Base-by-base conservation (phyloP, 805 yeast species). In the Wickerhamomyces kurtzmanii region DNA sequence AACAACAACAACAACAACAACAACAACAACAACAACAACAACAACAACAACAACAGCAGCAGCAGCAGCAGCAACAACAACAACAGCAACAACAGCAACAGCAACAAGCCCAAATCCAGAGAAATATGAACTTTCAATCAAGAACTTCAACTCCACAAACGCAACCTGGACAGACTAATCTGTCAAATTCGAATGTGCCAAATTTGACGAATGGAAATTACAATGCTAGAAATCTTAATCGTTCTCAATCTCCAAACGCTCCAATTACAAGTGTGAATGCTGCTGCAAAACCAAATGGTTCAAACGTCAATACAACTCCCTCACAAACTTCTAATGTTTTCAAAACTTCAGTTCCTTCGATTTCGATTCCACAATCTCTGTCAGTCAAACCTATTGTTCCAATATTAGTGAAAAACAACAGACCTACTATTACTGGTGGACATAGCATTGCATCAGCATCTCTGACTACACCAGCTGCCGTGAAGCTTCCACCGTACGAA, bases 391-490 rank as follows among this genome's bases (percentile, higher is more conserved):
- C 75, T 5, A 77, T 84, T 7, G 62, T 64, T 8, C 75, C 95
- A 0, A 76, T 75, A 5, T 56, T 74, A 2, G 62, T 77, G 38
- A 72, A 75, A 36, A 75, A 77, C 17, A 71, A 71, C 36, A 66
- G 96, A 34, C 94, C 98, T 10, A 76, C 94, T 6, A 57, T 85
- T 27, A 66, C 84, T 16, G 91, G 86, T 22, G 96, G 96, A 8
- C 71, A 75, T 31, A 91, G 94, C 1, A 67, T 78, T 34, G 58
- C 74, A 55, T 58, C 78, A 31, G 63, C 94, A 40, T 65, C 81
- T 16, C 53, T 87, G 31, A 74, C 83, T 11, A 71, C 86, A 2
- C 96, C 96, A 1, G 83, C 81, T 0, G 46, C 76, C 29, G 59
- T 74, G 27, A 77, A 75, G 38, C 67, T 87, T 24, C 96, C 94